These are phyloP conservation scores for Purpureocillium takamizusanense DNA, from an alignment of 2,329 filamentous ascomycete species.

Conservation along the genomic window DNA sequence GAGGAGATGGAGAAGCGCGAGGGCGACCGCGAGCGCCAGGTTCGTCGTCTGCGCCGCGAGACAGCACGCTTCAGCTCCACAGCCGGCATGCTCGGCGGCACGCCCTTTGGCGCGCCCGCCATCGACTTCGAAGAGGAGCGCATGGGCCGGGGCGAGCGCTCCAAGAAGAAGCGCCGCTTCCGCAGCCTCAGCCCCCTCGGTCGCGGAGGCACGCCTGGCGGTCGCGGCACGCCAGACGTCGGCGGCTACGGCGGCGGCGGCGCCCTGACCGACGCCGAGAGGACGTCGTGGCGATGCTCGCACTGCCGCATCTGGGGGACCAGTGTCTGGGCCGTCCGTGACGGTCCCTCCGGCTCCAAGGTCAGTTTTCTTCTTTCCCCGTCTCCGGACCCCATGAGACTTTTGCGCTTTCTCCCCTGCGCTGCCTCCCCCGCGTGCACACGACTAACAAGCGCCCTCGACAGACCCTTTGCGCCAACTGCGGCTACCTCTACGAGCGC, in stretches of 20 bases:
- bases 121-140: slow-evolving; percentile 61
- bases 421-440: neutral
- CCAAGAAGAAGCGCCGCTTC: slow-evolving; percentile 92
- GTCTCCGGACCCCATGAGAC: too few relatives aligned
- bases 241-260: slow-evolving; percentile 64
- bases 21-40: slow-evolving; percentile 85
- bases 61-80: slow-evolving; percentile 88
- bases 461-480: slow-evolving; percentile 86
- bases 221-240: slow-evolving; percentile 72
- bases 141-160: slow-evolving; percentile 85
- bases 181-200: slow-evolving; percentile 75
- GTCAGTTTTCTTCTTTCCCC: slow-evolving; percentile 40
- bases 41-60: slow-evolving; percentile 77
- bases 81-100: slow-evolving; percentile 69
- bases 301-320: slow-evolving; percentile 86
- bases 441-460: slow-evolving; percentile 7
- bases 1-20: slow-evolving; percentile 98
- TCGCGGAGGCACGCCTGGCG: slow-evolving; percentile 53
- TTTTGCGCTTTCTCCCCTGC: neutral
- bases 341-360: slow-evolving; percentile 76
- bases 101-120: slow-evolving; percentile 47
- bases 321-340: slow-evolving; percentile 88
- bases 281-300: slow-evolving; percentile 74
- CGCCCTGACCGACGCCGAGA: slow-evolving; percentile 66
- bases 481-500: slow-evolving; percentile 80